These are phyloP conservation scores for Penicillium odoratum DNA, from an alignment of 495 filamentous ascomycete species.

Conservation along the genomic window DNA sequence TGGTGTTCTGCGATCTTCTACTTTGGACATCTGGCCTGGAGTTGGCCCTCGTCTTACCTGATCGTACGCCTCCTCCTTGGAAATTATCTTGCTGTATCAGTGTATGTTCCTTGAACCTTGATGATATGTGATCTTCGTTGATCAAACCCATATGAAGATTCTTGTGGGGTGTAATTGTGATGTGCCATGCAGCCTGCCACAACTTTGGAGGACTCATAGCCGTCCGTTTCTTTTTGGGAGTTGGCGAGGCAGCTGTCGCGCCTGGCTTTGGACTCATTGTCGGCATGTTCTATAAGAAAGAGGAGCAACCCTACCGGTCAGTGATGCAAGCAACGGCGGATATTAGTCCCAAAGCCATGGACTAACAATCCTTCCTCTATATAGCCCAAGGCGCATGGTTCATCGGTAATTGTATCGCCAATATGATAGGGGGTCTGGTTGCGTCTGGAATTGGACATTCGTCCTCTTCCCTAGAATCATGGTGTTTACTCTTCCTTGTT, in stretches of 20 bases:
- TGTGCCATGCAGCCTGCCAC: conserved; percentile 41
- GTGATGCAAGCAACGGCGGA: too few relatives aligned
- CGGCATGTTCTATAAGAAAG: conserved; percentile 54
- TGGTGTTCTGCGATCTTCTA: conserved; percentile 54
- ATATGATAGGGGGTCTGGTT: too few relatives aligned
- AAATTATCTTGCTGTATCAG: conserved; percentile 45
- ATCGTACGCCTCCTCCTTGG: conserved; percentile 58
- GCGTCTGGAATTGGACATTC: too few relatives aligned
- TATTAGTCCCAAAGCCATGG: too few relatives aligned
- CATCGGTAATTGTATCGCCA: too few relatives aligned
- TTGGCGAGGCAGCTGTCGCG: conserved; percentile 55
- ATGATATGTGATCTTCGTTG: too few relatives aligned
- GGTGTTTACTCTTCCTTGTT: too few relatives aligned
- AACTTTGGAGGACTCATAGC: conserved; percentile 47
- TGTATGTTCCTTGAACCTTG: background rate
- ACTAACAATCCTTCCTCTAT: too few relatives aligned
- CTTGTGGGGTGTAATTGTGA: conserved; percentile 25
- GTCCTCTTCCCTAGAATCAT: too few relatives aligned
- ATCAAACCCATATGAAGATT: conserved; percentile 5
- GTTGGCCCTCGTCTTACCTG: conserved; percentile 54
- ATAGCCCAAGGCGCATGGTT: too few relatives aligned
- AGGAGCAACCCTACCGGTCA: too few relatives aligned
- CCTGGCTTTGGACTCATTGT: conserved; percentile 58
- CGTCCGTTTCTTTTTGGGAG: conserved; percentile 53
- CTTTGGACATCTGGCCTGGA: conserved; percentile 52